Evolutionary conservation across 257 asterid species (phyloP), one percentile per base, ranked within the genome.

Genomic region (Solanum pennellii): DNA sequence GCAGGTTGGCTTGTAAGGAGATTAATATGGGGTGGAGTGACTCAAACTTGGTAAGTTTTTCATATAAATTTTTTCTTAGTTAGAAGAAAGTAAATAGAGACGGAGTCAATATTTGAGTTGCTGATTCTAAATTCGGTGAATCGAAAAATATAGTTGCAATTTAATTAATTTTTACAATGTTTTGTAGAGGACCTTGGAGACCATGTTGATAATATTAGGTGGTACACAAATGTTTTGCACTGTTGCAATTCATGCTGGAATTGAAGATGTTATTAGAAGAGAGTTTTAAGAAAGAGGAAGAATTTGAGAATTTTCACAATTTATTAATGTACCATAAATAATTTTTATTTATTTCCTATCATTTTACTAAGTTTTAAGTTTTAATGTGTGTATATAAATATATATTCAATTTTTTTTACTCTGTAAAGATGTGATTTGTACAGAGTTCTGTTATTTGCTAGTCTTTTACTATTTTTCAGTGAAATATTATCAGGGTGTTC

Each of bases 1-100:
- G 91, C 94, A 97, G 99, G 89, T 89, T 96, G 71, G 98, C 98
- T 44, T 95, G 99, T 93, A 97, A 97, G 88, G 99, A 97, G 94
- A 97, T 96, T 87, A 89, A 94, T 83, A 86, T 92, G 49, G 95
- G 98, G 52, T 95, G 98, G 98, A 90, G 94, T 23, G 92, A 90
- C 8, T 88, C 96, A 47, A 93, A 91, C 85, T 87, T 97, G 91
- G 99, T 97, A 93, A 93, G 92, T 25, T 37, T 29, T 56, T 56
- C 65, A 5, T 11, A 9, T 31, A 7, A 7, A 2, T 20, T n/a
- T 27, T 25, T 3, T 45, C 47, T 27, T 20, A 14, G 21, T 77
- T 15, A 13, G 23, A 23, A 44, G 13, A 44, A 3, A 76, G 59
- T 29, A 18, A 80, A 80, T 2, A 80, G 29, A 29, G 11, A 20